Conservation (phyloP, 106 monocot species). For the Chionographis japonica region DNA sequence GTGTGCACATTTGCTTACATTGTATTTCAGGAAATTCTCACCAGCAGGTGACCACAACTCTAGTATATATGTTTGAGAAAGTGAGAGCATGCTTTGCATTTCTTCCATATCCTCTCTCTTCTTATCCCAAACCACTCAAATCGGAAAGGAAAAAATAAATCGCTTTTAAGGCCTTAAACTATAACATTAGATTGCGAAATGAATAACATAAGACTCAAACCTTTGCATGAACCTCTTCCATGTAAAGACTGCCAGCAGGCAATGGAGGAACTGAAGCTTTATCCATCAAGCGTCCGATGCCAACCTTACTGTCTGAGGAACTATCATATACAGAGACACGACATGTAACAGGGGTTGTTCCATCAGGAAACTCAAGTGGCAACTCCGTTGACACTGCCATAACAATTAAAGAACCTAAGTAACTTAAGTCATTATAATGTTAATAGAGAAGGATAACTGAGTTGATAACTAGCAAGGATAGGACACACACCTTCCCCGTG, state of each 20-base stretch:
- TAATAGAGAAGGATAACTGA: background rate
- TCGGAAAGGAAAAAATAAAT: background rate
- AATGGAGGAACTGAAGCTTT: constrained; percentile 78
- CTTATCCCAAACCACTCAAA: background rate
- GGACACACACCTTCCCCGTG: constrained; percentile 63
- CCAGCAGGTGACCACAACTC: too few relatives aligned
- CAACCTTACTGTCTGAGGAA: constrained; percentile 76
- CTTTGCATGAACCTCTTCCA: constrained; percentile 97
- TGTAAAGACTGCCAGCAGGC: constrained; percentile 80
- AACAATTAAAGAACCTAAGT: background rate
- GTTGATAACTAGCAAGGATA: background rate
- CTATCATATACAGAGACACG: constrained; percentile 85
- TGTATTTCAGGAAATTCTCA: too few relatives aligned
- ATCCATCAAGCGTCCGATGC: constrained; percentile 79
- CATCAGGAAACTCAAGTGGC: constrained; percentile 97
- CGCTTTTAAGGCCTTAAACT: too few relatives aligned
- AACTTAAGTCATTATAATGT: background rate
- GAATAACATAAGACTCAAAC: constrained; percentile 16
- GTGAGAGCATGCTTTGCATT: too few relatives aligned
- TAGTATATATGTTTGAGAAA: too few relatives aligned
- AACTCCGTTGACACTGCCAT: constrained; percentile 73
- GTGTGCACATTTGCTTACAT: too few relatives aligned
- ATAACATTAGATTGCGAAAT: background rate
- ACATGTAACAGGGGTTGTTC: constrained; percentile 92
- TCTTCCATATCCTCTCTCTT: too few relatives aligned